Evolutionary conservation across 768 basidiomycete genomes (phyloP).

Genomic region (Cubamyces sp.): DNA sequence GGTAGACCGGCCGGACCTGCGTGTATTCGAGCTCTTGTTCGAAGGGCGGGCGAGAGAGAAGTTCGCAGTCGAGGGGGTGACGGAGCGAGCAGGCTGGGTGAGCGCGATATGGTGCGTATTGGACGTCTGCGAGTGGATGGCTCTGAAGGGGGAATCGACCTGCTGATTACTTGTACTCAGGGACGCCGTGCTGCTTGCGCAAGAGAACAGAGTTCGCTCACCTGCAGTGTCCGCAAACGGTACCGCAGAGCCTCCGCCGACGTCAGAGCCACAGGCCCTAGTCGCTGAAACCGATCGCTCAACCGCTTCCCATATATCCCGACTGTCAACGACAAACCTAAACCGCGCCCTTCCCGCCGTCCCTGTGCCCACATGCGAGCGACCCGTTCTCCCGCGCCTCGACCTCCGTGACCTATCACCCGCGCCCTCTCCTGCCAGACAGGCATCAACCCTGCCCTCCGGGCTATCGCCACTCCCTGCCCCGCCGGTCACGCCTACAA

Average conservation of each 20-base stretch:
- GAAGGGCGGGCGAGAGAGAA: conserved; percentile 54
- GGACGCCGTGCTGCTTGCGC: conserved; percentile 40
- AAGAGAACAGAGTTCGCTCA: conserved; percentile 30
- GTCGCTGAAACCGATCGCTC: not conserved
- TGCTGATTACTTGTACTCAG: not conserved
- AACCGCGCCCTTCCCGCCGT: conserved; percentile 23
- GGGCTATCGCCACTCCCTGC: conserved; percentile 25
- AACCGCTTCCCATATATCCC: not conserved
- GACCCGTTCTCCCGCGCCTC: conserved; percentile 40
- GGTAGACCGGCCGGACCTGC: conserved; percentile 44
- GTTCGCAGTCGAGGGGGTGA: conserved; percentile 63
- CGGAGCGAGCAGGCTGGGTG: conserved; percentile 74
- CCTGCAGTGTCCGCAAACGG: conserved; percentile 23
- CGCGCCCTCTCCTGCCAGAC: not conserved
- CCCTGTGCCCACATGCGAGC: conserved; percentile 11
- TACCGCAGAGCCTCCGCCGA: not conserved
- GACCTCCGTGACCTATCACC: conserved; percentile 25
- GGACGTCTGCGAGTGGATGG: not conserved
- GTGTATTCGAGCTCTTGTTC: conserved; percentile 69
- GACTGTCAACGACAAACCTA: not conserved
- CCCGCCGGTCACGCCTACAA: conserved; percentile 24
- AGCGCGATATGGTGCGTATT: conserved; percentile 68
- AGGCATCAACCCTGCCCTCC: not conserved
- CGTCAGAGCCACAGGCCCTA: not conserved
- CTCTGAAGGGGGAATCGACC: not conserved